A percentile compares a stretch with the other conserved stretches of the same genome.
Evolutionary conservation across 2,329 filamentous ascomycete genomes (phyloP).

Genomic region (Pezizomycotina sp.): DNA sequence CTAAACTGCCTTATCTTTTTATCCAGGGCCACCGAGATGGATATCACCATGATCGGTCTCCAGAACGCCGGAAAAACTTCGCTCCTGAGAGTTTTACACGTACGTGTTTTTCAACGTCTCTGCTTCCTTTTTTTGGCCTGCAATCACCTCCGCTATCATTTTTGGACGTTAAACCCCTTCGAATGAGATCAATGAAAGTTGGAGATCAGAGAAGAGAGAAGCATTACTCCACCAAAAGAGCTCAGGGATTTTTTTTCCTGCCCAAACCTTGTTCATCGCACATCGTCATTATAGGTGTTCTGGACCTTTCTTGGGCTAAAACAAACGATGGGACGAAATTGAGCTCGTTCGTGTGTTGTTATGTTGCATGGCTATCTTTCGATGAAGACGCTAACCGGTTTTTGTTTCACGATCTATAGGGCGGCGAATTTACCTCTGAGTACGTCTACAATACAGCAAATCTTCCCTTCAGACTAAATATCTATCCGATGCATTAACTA

Average conservation of each 20-base stretch:
- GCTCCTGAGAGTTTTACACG: conserved; percentile 78
- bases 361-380: conserved; percentile 1
- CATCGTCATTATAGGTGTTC: no score
- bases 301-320: no score
- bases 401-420: conserved; percentile 38
- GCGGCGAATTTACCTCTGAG: conserved; percentile 97
- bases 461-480: conserved; percentile 5
- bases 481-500: conserved; percentile 5
- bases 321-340: no score
- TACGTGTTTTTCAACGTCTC: conserved; percentile 43
- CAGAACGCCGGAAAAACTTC: conserved; percentile 98
- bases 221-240: no score
- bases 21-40: conserved; percentile 97
- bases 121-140: no score
- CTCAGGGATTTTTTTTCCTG: no score
- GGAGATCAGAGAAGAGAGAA: no score
- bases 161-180: no score
- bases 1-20: conserved; percentile 23
- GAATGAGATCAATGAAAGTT: no score
- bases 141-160: no score
- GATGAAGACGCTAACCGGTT: conserved; percentile 30
- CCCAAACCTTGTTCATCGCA: no score
- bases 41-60: conserved; percentile 96
- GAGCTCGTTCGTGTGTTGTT: conserved; percentile 24
- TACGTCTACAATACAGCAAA: conserved; percentile 41